These are phyloP conservation scores for Kodamaea alishanica DNA, from an alignment of 1,139 yeast species.

Conservation along the genomic window DNA sequence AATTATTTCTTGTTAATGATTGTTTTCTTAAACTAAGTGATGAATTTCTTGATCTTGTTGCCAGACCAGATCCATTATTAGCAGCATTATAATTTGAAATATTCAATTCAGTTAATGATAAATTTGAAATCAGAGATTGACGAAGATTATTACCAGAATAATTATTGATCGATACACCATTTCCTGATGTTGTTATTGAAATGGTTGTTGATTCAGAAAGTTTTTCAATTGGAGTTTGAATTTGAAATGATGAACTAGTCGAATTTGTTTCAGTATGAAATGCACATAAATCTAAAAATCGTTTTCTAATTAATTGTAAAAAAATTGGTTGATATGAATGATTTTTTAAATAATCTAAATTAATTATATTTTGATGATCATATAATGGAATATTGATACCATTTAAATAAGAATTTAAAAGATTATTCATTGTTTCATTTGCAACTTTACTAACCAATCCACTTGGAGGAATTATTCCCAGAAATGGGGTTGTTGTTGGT, in stretches of 20 bases:
- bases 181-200: constrained; percentile 14
- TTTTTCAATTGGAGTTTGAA: constrained; percentile 8
- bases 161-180: constrained; percentile 12
- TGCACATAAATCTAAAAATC: constrained; percentile 41
- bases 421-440: constrained; percentile 35
- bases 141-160: constrained; percentile 15
- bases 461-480: constrained; percentile 43
- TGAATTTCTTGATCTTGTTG: constrained; percentile 22
- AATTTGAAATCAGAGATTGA: constrained; percentile 41
- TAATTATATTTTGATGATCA: constrained; percentile 36
- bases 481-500: constrained; percentile 48
- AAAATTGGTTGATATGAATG: constrained; percentile 39
- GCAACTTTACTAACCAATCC: constrained; percentile 45
- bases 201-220: constrained; percentile 30
- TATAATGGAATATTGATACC: constrained; percentile 22
- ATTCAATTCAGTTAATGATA: constrained; percentile 42
- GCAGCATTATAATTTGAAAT: constrained; percentile 25
- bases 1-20: constrained; percentile 44
- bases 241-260: constrained; percentile 8
- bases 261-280: constrained; percentile 12
- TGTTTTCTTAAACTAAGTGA: constrained; percentile 40
- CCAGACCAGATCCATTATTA: constrained; percentile 7
- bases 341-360: constrained; percentile 31
- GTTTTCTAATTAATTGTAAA: constrained; percentile 40
- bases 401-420: constrained; percentile 20